phyloP scores from a whole-genome alignment of 2,329 filamentous ascomycete genomes.

The Neonectria hederae region DNA sequence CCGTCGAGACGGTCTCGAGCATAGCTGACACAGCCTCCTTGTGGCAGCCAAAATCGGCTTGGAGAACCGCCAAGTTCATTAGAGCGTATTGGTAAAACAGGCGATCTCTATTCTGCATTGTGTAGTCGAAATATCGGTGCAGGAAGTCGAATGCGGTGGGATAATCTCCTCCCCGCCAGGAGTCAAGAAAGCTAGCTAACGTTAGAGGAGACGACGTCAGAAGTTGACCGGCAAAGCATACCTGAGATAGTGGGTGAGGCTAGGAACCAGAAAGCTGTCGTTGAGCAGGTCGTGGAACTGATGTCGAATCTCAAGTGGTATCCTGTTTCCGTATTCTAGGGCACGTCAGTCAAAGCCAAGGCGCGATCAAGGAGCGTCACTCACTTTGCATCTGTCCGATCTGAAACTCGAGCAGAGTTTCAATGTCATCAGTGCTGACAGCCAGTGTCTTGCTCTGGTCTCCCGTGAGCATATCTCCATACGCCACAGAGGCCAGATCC shows the following conservation, averaged over 20 bases:
- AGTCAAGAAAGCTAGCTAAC: constrained; percentile 78
- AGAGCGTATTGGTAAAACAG: constrained; percentile 94
- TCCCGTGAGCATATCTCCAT: constrained; percentile 62
- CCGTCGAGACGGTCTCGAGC: constrained; percentile 94
- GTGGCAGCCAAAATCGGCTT: constrained; percentile 94
- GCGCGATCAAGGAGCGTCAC: constrained; percentile 33
- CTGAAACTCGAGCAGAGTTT: constrained; percentile 85
- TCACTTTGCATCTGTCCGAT: constrained; percentile 86
- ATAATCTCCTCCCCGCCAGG: constrained; percentile 92
- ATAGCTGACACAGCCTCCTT: constrained; percentile 92
- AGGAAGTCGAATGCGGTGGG: constrained; percentile 89
- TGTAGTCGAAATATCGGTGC: constrained; percentile 97
- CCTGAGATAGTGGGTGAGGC: constrained; percentile 79
- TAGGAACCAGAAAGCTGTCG: constrained; percentile 74
- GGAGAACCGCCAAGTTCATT: constrained; percentile 90
- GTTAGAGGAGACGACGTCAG: constrained; percentile 22
- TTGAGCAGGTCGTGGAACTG: constrained; percentile 75
- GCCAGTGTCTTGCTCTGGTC: constrained; percentile 53
- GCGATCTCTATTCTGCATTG: constrained; percentile 84
- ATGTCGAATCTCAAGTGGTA: constrained; percentile 77
- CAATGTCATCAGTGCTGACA: constrained; percentile 81
- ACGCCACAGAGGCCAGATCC: constrained; percentile 57
- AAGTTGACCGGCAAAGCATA: constrained; percentile 43
- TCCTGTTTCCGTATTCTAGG: constrained; percentile 77
- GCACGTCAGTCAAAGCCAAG: constrained; percentile 14